Evolutionary conservation across 805 yeast genomes (phyloP), one percentile per base, ranked within the genome.

Genomic region (Hanseniaspora vineae): DNA sequence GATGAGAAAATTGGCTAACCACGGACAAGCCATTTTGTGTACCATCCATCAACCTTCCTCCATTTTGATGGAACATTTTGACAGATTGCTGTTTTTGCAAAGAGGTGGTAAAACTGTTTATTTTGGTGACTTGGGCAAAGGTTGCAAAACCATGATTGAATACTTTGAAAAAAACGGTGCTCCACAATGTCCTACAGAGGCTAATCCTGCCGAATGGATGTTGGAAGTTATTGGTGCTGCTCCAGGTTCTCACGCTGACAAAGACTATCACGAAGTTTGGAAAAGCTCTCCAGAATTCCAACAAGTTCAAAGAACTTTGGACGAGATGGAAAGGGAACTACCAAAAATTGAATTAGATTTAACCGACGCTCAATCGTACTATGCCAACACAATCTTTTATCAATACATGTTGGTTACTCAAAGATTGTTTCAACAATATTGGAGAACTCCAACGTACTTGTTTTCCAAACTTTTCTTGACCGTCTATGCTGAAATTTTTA

Each of bases 131-230:
- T 66, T 80, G 51, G 89, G 90, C 48, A 62, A 71, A 35, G 73
- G 78, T 55, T 78, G 77, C 55, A 58, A 61, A 42, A 70, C 76
- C 2, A 69, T 82, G 67, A 80, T 81, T 49, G 64, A 74, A 46
- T 82, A 82, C 59, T 81, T 83, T 56, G 87, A 82, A 61, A 59
- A 61, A 4, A 63, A 81, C 53, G 88, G 87, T 47, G 77, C 88
- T 40, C 73, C 71, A 23, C 67, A 68, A 48, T 83, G 89, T 66
- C 88, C 89, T 18, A 66, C 70, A 6, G 70, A 71, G 40, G 87
- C 85, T 5, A 84, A 84, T 54, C 92, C 90, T 32, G 90, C 89
- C 13, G 95, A 86, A 67, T 87, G 94, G 92, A 87, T 87, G 95
- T 70, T 87, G 65, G 83, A 83, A 52, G 84, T 80, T 52, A 82